Percentiles rank a stretch among this genome's conserved stretches.
These are phyloP conservation scores for Logfia minima DNA, from an alignment of 129 eudicot species.

Conservation along the genomic window DNA sequence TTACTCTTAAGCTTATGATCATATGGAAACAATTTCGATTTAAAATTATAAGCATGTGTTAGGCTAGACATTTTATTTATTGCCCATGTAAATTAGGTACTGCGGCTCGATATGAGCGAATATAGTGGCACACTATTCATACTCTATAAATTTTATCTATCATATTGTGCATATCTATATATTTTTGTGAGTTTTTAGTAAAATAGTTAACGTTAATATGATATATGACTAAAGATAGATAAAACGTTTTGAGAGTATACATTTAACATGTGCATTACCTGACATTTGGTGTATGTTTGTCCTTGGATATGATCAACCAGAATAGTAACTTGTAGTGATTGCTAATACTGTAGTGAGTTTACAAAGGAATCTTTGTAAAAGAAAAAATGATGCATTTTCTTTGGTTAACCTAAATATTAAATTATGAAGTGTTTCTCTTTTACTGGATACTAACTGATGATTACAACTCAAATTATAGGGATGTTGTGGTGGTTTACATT, in stretches of 20 bases:
- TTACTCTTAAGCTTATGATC: background rate
- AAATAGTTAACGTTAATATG: too few relatives aligned
- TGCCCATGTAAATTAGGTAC: background rate
- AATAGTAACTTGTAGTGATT: background rate
- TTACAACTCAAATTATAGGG: conserved; percentile 49
- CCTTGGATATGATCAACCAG: background rate
- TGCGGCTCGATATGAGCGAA: too few relatives aligned
- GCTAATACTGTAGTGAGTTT: background rate
- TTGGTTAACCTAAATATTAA: background rate
- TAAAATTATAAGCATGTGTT: background rate
- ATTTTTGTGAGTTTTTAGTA: too few relatives aligned
- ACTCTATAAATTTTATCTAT: too few relatives aligned
- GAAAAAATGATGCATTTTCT: background rate
- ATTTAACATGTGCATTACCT: background rate
- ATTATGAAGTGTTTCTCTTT: background rate
- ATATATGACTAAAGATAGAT: background rate
- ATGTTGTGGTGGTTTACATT: conserved; percentile 90
- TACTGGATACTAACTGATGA: background rate
- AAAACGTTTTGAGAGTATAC: background rate
- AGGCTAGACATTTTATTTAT: background rate
- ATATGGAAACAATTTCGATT: background rate
- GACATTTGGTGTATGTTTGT: background rate
- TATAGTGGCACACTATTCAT: background rate
- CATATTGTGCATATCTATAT: too few relatives aligned
- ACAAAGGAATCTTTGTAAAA: conserved; percentile 11